phyloP scores from a whole-genome alignment of 1,284 basidiomycete genomes.

The Neonothopanus nambi region DNA sequence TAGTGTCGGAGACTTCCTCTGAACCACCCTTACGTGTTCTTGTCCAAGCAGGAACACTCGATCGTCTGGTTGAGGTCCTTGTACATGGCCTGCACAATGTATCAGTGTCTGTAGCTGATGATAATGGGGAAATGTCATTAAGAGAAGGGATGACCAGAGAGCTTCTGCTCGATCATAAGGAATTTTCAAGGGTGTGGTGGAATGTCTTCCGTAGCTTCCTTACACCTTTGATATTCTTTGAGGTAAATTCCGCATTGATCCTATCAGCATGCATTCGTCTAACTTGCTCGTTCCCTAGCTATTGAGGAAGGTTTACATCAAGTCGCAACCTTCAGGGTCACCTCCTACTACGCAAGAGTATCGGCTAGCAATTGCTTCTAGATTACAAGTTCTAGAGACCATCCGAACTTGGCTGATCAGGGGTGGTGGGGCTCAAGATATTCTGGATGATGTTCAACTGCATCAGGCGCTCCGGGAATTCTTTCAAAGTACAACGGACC shows the following conservation, averaged over 20 bases:
- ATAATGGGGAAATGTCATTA: conserved; percentile 79
- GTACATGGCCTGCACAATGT: conserved; percentile 77
- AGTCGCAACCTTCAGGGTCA: conserved; percentile 41
- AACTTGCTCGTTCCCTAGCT: conserved; percentile 43
- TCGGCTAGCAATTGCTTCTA: conserved; percentile 41
- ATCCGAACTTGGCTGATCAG: conserved; percentile 68
- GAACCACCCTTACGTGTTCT: conserved; percentile 72
- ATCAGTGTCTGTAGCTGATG: conserved; percentile 76
- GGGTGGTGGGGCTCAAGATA: conserved; percentile 75
- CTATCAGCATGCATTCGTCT: conserved; percentile 4
- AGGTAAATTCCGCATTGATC: conserved; percentile 48
- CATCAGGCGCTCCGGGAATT: conserved; percentile 58
- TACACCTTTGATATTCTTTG: conserved; percentile 76
- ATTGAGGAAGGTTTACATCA: conserved; percentile 69
- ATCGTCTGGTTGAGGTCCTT: conserved; percentile 70
- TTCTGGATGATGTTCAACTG: conserved; percentile 68
- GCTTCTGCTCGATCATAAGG: conserved; percentile 65
- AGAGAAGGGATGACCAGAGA: conserved; percentile 69
- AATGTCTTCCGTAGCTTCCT: conserved; percentile 77
- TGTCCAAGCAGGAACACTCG: conserved; percentile 75
- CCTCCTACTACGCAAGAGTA: conserved; percentile 40
- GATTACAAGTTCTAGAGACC: conserved; percentile 62
- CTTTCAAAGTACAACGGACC: conserved; percentile 49
- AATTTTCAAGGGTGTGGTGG: conserved; percentile 80
- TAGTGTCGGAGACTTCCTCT: conserved; percentile 57